A percentile compares a stretch with the other conserved stretches of the same genome.
Evolutionary conservation across 2,329 filamentous ascomycete genomes (phyloP).

Genomic region (Talaromyces sp.): DNA sequence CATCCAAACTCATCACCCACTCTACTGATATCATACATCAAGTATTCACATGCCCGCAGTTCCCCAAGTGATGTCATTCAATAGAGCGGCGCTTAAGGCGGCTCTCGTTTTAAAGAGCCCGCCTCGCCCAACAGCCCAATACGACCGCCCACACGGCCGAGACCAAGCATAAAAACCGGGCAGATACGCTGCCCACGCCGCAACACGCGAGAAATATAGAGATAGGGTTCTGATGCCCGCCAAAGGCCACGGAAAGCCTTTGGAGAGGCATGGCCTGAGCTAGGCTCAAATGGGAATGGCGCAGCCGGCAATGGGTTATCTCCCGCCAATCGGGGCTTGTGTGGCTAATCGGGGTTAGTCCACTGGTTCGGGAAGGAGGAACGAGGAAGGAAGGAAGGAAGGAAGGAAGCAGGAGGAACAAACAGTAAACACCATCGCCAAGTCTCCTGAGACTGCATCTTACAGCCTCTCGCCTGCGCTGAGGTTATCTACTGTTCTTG

Average conservation of each 20-base stretch:
- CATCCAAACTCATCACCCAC: too few relatives aligned
- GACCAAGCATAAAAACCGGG: not conserved
- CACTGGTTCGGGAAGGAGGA: not conserved
- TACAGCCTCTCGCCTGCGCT: not conserved
- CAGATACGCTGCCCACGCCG: not conserved
- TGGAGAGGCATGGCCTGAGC: not conserved
- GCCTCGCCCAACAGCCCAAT: not conserved
- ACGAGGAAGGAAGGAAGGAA: not conserved
- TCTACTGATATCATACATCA: too few relatives aligned
- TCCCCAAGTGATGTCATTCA: not conserved
- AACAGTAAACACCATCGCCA: not conserved
- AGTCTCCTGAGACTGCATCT: not conserved
- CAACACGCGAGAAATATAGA: not conserved
- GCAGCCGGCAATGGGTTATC: not conserved
- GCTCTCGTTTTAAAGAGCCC: not conserved
- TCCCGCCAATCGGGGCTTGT: constrained; percentile 5
- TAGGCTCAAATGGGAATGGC: not conserved
- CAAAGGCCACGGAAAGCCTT: not conserved
- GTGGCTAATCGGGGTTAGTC: not conserved
- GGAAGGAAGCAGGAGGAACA: not conserved
- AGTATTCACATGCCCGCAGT: too few relatives aligned
- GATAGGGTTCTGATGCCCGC: not conserved
- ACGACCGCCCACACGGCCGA: not conserved
- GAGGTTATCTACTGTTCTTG: not conserved
- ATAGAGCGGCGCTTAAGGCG: constrained; percentile 6